These are phyloP conservation scores for Panaeolus cyanescens DNA, from an alignment of 768 basidiomycete genomes.

Conservation along the genomic window DNA sequence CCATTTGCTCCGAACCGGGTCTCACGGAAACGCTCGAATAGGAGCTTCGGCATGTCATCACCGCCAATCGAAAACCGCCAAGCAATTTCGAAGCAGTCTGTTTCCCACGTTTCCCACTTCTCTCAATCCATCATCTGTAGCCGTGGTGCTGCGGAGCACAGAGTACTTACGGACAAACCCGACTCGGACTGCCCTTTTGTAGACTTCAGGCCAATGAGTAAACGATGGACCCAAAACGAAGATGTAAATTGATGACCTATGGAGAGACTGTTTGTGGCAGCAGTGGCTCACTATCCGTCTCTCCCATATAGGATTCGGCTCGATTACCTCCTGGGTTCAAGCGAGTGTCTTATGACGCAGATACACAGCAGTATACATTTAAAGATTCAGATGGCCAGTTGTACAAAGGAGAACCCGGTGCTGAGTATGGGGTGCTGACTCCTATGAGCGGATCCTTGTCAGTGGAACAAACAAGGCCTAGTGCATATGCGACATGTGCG, in stretches of 20 bases:
- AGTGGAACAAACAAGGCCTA: constrained; percentile 18
- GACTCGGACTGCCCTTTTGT: not conserved
- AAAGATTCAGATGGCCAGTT: constrained; percentile 42
- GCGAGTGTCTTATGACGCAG: constrained; percentile 55
- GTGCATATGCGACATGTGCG: constrained; percentile 28
- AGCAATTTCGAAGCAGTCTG: not conserved
- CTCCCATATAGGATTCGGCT: constrained; percentile 32
- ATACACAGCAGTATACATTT: constrained; percentile 52
- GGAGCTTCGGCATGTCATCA: not conserved
- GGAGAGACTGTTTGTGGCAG: not conserved
- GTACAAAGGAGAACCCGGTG: constrained; percentile 47
- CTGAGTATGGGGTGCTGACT: constrained; percentile 43
- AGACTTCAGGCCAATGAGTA: not conserved
- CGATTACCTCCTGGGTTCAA: constrained; percentile 49
- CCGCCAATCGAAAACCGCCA: not conserved
- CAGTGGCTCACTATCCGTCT: not conserved
- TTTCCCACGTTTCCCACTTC: not conserved
- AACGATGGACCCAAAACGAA: not conserved
- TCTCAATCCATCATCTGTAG: not conserved
- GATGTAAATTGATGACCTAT: not conserved
- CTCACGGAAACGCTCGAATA: no score
- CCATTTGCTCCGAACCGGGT: no score
- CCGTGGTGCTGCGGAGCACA: not conserved
- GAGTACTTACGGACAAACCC: not conserved
- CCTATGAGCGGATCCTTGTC: constrained; percentile 24